phyloP scores from a whole-genome alignment of 2,329 filamentous ascomycete species.

The Arthrinium puccinioides region DNA sequence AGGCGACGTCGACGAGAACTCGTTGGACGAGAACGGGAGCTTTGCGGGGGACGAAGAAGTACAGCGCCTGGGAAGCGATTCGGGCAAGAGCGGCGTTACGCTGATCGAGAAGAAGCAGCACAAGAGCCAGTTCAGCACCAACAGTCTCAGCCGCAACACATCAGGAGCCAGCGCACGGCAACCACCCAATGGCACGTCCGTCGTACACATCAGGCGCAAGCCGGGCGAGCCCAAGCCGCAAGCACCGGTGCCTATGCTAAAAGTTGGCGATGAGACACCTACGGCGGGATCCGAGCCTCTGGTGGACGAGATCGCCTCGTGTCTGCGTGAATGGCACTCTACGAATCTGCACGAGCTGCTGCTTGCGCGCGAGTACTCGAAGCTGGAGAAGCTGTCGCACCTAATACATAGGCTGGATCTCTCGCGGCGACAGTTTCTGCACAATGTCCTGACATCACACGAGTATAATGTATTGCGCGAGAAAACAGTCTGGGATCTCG shows the following conservation, averaged over 20 bases:
- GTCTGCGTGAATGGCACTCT: slow-evolving; percentile 95
- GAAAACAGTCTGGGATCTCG: slow-evolving; percentile 91
- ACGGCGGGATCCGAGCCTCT: slow-evolving; percentile 83
- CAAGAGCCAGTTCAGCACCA: slow-evolving; percentile 9
- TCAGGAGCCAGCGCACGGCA: slow-evolving; percentile 2
- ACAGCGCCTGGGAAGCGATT: slow-evolving; percentile 36
- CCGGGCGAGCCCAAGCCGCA: slow-evolving; percentile 68
- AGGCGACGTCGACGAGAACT: slow-evolving; percentile 57
- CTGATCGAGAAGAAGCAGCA: slow-evolving; percentile 27
- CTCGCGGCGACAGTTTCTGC: slow-evolving; percentile 80
- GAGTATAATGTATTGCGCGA: slow-evolving; percentile 79
- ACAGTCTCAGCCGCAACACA: slow-evolving; percentile 11
- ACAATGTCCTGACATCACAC: slow-evolving; percentile 83
- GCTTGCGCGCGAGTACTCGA: slow-evolving; percentile 71
- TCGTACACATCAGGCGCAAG: slow-evolving; percentile 42
- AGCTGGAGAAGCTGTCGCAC: slow-evolving; percentile 72
- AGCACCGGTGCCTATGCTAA: slow-evolving; percentile 93
- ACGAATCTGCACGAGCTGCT: slow-evolving; percentile 91
- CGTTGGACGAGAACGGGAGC: slow-evolving; percentile 30
- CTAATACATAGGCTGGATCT: slow-evolving; percentile 80
- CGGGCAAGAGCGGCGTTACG: slow-evolving; percentile 45
- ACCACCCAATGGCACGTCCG: slow-evolving; percentile 2
- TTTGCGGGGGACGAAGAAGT: slow-evolving; percentile 21
- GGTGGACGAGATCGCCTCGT: slow-evolving; percentile 96
- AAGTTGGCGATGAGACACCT: slow-evolving; percentile 94